Conservation (phyloP, 2,329 filamentous ascomycete genomes). For the Sporothrix brasiliensis region DNA sequence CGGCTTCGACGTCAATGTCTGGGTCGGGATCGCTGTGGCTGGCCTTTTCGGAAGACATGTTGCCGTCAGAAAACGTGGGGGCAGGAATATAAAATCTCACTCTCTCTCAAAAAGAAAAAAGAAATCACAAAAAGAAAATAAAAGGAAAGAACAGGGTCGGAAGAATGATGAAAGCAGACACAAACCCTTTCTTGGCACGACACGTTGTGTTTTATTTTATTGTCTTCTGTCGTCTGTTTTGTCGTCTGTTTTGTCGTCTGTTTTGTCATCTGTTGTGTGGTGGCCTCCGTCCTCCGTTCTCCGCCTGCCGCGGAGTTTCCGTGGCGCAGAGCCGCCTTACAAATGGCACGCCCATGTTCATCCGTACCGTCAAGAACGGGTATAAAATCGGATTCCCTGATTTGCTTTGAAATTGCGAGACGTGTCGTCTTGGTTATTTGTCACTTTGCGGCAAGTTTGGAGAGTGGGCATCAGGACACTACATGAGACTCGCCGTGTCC, state of each 20-base stretch:
- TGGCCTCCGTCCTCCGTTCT: neutral
- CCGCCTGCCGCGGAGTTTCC: slow-evolving; percentile 4
- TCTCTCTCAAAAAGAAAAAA: neutral
- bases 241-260: neutral
- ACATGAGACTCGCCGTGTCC: too few relatives aligned
- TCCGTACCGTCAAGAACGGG: neutral
- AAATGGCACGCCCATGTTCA: too few relatives aligned
- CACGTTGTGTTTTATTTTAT: neutral
- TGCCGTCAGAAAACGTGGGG: neutral
- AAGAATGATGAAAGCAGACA: neutral
- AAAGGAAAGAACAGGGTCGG: neutral
- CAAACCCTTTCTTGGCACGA: too few relatives aligned
- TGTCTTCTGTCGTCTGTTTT: neutral
- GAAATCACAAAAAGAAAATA: neutral
- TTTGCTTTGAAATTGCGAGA: too few relatives aligned
- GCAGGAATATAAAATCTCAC: neutral
- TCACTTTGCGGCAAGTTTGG: too few relatives aligned
- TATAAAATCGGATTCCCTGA: too few relatives aligned
- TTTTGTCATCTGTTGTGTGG: neutral
- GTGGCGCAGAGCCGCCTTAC: neutral
- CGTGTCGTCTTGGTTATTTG: too few relatives aligned
- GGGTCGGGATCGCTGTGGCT: slow-evolving; percentile 19
- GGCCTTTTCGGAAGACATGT: neutral
- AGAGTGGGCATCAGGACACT: too few relatives aligned
- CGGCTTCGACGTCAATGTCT: neutral